phyloP scores from a whole-genome alignment of 2,329 filamentous ascomycete species.

The Colletotrichum tropicicola region DNA sequence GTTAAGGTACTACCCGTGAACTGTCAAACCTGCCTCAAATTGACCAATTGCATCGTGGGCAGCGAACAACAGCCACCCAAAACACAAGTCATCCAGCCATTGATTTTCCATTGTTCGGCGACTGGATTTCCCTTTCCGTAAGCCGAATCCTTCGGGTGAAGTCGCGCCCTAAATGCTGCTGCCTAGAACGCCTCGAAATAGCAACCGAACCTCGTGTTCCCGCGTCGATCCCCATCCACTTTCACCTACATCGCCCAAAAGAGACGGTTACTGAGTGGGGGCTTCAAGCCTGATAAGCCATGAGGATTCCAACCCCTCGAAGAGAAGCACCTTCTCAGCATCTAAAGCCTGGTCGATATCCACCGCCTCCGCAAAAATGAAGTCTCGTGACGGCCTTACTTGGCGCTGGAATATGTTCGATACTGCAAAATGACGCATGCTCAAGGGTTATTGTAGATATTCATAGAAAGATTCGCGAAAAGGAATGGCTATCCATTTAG shows the following conservation, averaged over 20 bases:
- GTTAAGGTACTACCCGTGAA: slow-evolving; percentile 6
- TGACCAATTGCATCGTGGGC: not conserved
- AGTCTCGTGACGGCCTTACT: not conserved
- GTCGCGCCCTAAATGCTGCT: slow-evolving; percentile 21
- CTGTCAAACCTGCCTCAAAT: not conserved
- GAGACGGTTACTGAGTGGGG: not conserved
- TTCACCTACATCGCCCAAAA: not conserved
- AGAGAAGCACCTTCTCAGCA: not conserved
- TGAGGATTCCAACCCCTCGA: not conserved
- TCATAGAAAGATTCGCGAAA: not conserved
- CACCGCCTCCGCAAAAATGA: not conserved
- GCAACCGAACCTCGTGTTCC: slow-evolving; percentile 16
- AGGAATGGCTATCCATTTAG: no score
- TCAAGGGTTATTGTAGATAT: not conserved
- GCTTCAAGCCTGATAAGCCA: not conserved
- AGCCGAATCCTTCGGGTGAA: slow-evolving; percentile 9
- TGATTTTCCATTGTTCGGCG: not conserved
- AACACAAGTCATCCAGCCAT: not conserved
- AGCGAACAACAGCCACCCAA: not conserved
- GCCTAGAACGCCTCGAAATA: slow-evolving; percentile 21
- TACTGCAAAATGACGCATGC: not conserved
- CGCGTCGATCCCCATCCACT: not conserved
- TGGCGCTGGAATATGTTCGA: not conserved
- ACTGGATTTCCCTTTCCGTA: not conserved
- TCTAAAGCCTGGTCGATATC: not conserved